Conservation (phyloP, 768 basidiomycete genomes). For the Dictyophora rubrovolvata region DNA sequence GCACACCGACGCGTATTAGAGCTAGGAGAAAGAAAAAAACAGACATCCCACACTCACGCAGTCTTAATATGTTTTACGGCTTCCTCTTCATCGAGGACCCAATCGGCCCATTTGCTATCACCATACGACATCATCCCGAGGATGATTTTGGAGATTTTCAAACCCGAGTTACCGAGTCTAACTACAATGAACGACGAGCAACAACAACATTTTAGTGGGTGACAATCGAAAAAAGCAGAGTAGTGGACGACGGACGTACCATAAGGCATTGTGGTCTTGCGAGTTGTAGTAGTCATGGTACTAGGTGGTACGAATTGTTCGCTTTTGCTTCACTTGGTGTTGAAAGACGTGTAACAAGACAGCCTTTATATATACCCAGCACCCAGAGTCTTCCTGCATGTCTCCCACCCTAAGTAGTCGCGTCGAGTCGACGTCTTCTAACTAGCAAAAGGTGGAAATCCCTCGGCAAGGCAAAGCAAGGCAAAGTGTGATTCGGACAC, state of each 20-base stretch:
- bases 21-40: background rate
- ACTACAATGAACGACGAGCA: slow-evolving; percentile 15
- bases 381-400: too few species aligned
- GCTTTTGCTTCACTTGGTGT: too few species aligned
- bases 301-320: background rate
- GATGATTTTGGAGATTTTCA: slow-evolving; percentile 57
- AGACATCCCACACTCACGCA: slow-evolving; percentile 28
- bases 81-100: slow-evolving; percentile 41
- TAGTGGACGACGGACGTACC: slow-evolving; percentile 17
- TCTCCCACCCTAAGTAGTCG: too few species aligned
- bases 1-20: slow-evolving; percentile 3
- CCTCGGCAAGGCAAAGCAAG: too few species aligned
- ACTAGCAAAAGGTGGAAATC: too few species aligned
- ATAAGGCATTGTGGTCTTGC: slow-evolving; percentile 18
- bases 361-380: too few species aligned
- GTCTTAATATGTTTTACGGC: slow-evolving; percentile 35
- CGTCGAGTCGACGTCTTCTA: too few species aligned
- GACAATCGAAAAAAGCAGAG: background rate
- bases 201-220: background rate
- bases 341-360: too few species aligned
- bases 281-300: background rate
- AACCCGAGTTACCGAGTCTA: slow-evolving; percentile 47
- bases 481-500: too few species aligned
- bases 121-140: slow-evolving; percentile 59
- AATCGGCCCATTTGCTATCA: slow-evolving; percentile 38